Base-by-base conservation (phyloP, 257 asterid genomes). In the Cordia subcordata region DNA sequence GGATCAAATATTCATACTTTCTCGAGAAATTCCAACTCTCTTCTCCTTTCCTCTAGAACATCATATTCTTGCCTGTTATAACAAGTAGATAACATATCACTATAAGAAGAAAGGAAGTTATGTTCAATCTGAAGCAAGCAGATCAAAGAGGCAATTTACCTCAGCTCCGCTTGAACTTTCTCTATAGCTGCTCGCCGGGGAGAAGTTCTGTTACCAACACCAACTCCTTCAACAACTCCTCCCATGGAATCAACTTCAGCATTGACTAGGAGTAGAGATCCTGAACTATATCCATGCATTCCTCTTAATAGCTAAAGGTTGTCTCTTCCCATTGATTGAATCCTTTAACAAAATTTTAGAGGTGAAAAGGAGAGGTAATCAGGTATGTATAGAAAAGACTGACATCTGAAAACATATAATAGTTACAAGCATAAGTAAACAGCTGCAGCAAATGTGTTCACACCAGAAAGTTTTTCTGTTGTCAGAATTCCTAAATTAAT, bases 201-300 rank as follows among this genome's bases (percentile, higher is more conserved):
- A 78, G 97, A 83, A 76, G 87, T 72, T 71, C 69, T 83, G 65
- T 72, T 80, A 53, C 76, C 85, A 78, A 75, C 68, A 68, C 84
- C 83, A 77, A 78, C 90, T 80, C 88, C 85, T 73, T 82, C 97
- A 78, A 81, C 82, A 77, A 82, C 88, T 60, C 90, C 95, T 64
- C 90, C 97, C 97, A 90, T 90, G 69, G 91, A 87, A 83, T 81
- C 96, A 77, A 79, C 85, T 74, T 83, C 90, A 75, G 96, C 88
- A 83, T 85, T 74, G 85, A 85, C 95, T 87, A 81, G 23, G 65
- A 74, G 81, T 78, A 65, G 79, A 82, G 85, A 73, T 63, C 79
- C 79, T 69, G 88, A 69, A 74, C 74, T 72, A 82, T 85, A 85
- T 80, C 90, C 93, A 83, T 78, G 85, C 88, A 85, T 83, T 66